Conservation (phyloP, 163 green algal genomes). For the Scenedesmus sp. region DNA sequence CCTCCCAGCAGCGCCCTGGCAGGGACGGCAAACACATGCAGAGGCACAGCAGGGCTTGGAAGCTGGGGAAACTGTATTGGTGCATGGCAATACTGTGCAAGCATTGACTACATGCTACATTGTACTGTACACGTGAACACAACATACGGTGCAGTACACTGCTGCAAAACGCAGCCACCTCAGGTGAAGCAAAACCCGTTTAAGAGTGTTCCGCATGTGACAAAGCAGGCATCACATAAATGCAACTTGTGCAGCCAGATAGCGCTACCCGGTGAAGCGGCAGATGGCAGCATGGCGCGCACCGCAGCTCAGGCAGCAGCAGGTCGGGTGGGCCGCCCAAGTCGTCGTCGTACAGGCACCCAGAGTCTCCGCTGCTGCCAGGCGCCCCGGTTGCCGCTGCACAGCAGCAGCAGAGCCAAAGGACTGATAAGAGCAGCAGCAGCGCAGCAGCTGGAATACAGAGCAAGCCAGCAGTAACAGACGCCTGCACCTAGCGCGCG, state of each 20-base stretch:
- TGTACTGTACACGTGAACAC: neutral
- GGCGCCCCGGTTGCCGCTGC: neutral
- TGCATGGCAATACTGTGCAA: no score
- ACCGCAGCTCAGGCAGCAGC: slow-evolving; percentile 41
- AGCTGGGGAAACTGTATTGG: no score
- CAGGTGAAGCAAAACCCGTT: no score
- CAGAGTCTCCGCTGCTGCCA: slow-evolving; percentile 3
- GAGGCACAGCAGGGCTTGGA: neutral
- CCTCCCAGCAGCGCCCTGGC: slow-evolving; percentile 18
- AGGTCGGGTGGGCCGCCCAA: neutral
- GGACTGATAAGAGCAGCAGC: slow-evolving; percentile 7
- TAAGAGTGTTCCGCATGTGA: no score
- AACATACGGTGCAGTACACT: neutral
- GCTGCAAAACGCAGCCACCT: no score
- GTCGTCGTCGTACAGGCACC: slow-evolving; percentile 27
- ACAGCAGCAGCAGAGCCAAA: neutral
- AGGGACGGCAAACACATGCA: neutral
- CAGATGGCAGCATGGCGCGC: neutral
- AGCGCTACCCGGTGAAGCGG: no score
- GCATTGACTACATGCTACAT: neutral
- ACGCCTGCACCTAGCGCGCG: no score
- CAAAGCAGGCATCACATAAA: no score
- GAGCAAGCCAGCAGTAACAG: neutral
- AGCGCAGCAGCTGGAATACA: neutral
- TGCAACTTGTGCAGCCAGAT: no score